Conservation (phyloP, 192 early-diverging fungal genomes). For the Backusella macrospora region DNA sequence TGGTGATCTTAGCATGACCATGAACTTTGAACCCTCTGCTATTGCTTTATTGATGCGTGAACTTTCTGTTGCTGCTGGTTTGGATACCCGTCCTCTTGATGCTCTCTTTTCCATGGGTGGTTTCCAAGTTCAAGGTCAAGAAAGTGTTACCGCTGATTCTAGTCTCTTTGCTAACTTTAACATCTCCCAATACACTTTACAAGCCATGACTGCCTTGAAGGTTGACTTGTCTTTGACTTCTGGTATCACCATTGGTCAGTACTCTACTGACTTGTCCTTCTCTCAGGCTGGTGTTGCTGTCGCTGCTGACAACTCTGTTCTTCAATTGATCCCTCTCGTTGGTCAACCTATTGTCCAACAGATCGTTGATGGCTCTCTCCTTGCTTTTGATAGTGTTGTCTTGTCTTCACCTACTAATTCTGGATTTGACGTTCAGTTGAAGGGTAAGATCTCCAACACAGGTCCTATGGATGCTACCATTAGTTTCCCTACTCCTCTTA, state of each 20-base stretch:
- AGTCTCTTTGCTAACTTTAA: conserved; percentile 49
- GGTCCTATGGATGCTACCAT: conserved; percentile 56
- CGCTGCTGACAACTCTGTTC: conserved; percentile 50
- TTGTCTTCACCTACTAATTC: conserved; percentile 46
- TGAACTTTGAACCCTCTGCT: conserved; percentile 55
- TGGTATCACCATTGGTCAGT: conserved; percentile 52
- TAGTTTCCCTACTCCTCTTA: conserved; percentile 45
- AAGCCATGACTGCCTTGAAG: conserved; percentile 53
- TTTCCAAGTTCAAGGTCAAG: conserved; percentile 38
- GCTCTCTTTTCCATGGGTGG: conserved; percentile 39
- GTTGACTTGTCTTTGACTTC: conserved; percentile 50
- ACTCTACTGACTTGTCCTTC: conserved; percentile 44
- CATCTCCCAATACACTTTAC: conserved; percentile 43
- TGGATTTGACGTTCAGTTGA: conserved; percentile 47
- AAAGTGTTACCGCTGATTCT: conserved; percentile 25
- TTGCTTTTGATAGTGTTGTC: conserved; percentile 42
- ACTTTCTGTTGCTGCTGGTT: conserved; percentile 44
- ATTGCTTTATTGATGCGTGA: conserved; percentile 50
- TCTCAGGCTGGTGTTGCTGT: conserved; percentile 48
- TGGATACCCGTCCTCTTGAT: conserved; percentile 51
- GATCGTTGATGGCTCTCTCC: conserved; percentile 44
- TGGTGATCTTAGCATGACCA: conserved; percentile 40
- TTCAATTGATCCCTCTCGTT: conserved; percentile 52
- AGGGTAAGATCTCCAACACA: conserved; percentile 49
- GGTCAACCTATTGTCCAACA: conserved; percentile 59